Evolutionary conservation across 1,139 yeast genomes (phyloP), one percentile per base, ranked within the genome.

Genomic region (Scheffersomyces insectosa): DNA sequence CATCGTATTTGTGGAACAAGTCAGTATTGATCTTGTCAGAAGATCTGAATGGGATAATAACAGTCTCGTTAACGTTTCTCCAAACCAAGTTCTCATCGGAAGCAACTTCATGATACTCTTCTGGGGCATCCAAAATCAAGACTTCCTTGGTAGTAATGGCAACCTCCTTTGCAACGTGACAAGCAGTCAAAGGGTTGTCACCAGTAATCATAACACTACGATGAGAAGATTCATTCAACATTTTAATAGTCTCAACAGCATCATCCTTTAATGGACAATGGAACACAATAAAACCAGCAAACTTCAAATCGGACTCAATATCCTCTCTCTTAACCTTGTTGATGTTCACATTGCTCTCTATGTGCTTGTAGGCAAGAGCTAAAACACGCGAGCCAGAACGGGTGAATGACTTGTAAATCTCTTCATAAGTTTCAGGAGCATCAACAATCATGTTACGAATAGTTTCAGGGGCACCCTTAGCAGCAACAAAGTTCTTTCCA

Each of bases 391-490:
- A 88, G 55, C 99, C 99, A 38, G 95, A 75, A 69, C 97, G 86
- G 16, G 99, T 93, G 60, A 88, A 95, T 7, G 91, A 83, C 67
- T 91, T 91, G 70, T 82, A 95, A 41, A 86, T 82, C 36, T 83
- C 88, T 63, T 93, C 98, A 61, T 93, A 93, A 54, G 82, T 75
- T 32, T 71, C 80, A 33, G 99, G 98, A 46, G 88, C 80, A 41
- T 74, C 75, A 40, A 68, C 59, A 53, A 95, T 70, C 88, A 95
- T 89, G 43, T 75, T 76, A 60, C 85, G 83, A 56, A 93, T 81
- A 28, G 98, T 93, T 70, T 93, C 99, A n/a, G 99, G 99, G 1
- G 99, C 99, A 75, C 99, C 99, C 68, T 95, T 95, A 37, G 85
- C 96, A 54, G 97, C 86, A 40, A 91, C 95, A 55, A 90, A 77